Percentiles rank a stretch among this genome's conserved stretches.
Evolutionary conservation across 1,139 yeast genomes (phyloP).

Genomic region (Debaryomyces udenii): DNA sequence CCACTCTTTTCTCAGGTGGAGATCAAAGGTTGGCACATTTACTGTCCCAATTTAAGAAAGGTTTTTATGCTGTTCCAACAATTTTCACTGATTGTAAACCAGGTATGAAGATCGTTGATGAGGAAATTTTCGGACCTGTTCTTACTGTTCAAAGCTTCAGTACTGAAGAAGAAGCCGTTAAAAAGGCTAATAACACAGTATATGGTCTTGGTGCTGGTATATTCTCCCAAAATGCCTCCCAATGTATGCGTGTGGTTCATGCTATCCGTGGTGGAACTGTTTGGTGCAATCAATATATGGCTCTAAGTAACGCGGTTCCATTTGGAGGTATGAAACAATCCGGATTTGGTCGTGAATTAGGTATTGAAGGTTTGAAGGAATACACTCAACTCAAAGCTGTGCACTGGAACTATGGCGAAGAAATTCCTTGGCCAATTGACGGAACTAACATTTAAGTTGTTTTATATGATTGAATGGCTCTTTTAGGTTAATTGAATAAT

Average conservation of each 20-base stretch:
- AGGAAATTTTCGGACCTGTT: slow-evolving; percentile 81
- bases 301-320: slow-evolving; percentile 29
- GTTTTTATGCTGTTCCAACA: slow-evolving; percentile 71
- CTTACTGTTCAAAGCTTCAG: slow-evolving; percentile 66
- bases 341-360: slow-evolving; percentile 33
- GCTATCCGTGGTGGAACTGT: slow-evolving; percentile 32
- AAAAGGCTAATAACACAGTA: slow-evolving; percentile 62
- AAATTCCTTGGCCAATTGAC: slow-evolving; percentile 18
- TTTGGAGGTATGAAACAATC: slow-evolving; percentile 33
- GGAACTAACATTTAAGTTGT: slow-evolving; percentile 12
- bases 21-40: too few species aligned
- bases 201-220: slow-evolving; percentile 79
- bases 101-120: slow-evolving; percentile 61
- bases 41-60: slow-evolving; percentile 37
- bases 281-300: slow-evolving; percentile 31
- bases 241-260: slow-evolving; percentile 56
- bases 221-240: slow-evolving; percentile 47
- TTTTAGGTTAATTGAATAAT: too few species aligned
- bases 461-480: background rate
- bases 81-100: slow-evolving; percentile 63
- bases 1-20: slow-evolving; percentile 68
- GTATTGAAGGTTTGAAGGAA: slow-evolving; percentile 27
- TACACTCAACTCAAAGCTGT: slow-evolving; percentile 29
- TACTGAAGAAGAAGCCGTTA: slow-evolving; percentile 62
- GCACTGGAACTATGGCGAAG: slow-evolving; percentile 25